phyloP scores from a whole-genome alignment of 2,329 filamentous ascomycete genomes.

The Penicillium griseofulvum region DNA sequence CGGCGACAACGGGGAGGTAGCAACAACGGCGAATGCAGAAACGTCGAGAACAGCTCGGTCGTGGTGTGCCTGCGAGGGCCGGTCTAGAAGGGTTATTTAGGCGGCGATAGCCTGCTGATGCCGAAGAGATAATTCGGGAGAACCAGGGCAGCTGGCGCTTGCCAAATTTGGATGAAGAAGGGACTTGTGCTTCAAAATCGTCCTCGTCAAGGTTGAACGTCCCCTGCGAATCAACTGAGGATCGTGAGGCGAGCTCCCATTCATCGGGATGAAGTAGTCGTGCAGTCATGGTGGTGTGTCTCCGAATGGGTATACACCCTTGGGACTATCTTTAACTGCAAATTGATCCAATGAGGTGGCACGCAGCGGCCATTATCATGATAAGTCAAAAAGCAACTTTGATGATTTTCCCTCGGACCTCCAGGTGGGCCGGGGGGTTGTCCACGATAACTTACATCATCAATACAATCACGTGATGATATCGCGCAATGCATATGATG shows the following conservation, averaged over 20 bases:
- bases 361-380: not conserved
- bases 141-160: conserved; percentile 24
- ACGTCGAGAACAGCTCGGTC: conserved; percentile 29
- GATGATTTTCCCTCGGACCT: not conserved
- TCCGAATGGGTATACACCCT: conserved; percentile 15
- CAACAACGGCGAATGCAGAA: conserved; percentile 31
- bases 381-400: not conserved
- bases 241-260: conserved; percentile 41
- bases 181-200: conserved; percentile 42
- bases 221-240: conserved; percentile 40
- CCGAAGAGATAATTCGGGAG: conserved; percentile 28
- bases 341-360: not conserved
- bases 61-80: conserved; percentile 21
- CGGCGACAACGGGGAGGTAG: conserved; percentile 27
- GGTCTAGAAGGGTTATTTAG: conserved; percentile 28
- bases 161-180: conserved; percentile 27
- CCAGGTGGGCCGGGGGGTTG: too few species aligned
- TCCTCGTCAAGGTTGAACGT: conserved; percentile 44
- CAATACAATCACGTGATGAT: not conserved
- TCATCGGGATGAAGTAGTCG: conserved; percentile 42
- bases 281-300: conserved; percentile 32
- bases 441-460: conserved; percentile 5
- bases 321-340: conserved; percentile 5
- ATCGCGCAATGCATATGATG: not conserved
- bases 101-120: conserved; percentile 32